Base-by-base conservation (phyloP, 140 eudicot species). In the Stevia rebaudiana region DNA sequence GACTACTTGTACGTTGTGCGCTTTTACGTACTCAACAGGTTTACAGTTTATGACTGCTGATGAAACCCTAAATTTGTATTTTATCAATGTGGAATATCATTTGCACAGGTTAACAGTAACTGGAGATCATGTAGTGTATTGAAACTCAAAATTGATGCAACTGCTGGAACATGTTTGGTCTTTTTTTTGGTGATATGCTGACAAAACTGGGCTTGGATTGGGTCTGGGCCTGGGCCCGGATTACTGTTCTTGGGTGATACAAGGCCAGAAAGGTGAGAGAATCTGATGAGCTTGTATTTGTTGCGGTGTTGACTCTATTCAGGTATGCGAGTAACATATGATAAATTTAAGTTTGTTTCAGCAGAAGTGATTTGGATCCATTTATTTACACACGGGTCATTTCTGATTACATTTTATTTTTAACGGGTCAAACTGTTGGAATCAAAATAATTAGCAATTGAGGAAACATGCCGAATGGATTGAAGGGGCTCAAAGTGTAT, bases 191-290 rank as follows among this genome's bases (percentile, higher is more conserved):
- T n/a, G 76, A 61, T 49, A 19, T 53, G 69, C 68, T 61, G 79
- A 43, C 13, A 24, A 61, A 21, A 39, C 37, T 19, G 54, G 57
- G 49, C 63, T n/a, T n/a, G n/a, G n/a, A n/a, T n/a, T 4, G 18
- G 59, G 18, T 17, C 7, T 1, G 40, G 52, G 37, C 69, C 18
- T 11, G 42, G 44, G 21, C 13, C 49, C 10, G 13, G 52, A 44
- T 40, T 47, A 50, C 60, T 74, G 64, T 15, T 75, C 74, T 42
- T 68, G 52, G 37, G 57, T 18, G 44, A 64, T n/a, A 76, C 24
- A 30, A 22, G 63, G 43, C 43, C 63, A 7, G 19, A 56, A 28
- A 28, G 36, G 59, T 12, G 21, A 76, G 80, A 9, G 80, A 70
- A 25, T 66, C 80, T 7, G 40, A 35, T 8, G 81, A 73, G 49